Base-by-base conservation (phyloP, 176 grass and related monocot genomes). In the Oryza glumipatula region DNA sequence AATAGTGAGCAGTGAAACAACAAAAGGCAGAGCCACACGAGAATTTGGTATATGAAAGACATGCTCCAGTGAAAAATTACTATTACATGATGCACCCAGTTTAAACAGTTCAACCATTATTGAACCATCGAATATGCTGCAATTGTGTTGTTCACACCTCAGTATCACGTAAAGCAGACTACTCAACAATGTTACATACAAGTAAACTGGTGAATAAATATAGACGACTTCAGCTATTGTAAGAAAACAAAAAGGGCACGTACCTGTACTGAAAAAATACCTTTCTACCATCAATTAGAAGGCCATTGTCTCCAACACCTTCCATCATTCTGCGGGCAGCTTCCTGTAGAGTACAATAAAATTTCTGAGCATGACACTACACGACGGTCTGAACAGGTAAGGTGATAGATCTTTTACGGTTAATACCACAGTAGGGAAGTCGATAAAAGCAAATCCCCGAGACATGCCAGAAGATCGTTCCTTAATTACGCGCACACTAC, bases 381-480 rank as follows among this genome's bases (percentile, higher is more conserved):
- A 79, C 73, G 45, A 67, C 74, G 88, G 19, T 68, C 16, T 28
- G 65, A 65, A 47, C 49, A 11, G 71, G 75, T 49, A 43, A 78
- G 74, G 58, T 67, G 13, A 80, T 6, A 81, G 9, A 49, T 70
- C 47, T 77, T 51, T 65, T 68, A 86, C 1, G 60, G 71, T 83
- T 88, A 78, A 30, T 96, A 99, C 97, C 93, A 99, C 93, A 56
- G 90, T 94, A 72, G 90, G 90, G 24, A 99, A 96, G 82, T 99
- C 97, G 21, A 99, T 92, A 94, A 99, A 99, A 83, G 97, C 97
- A 96, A 96, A 99, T 72, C 97, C 94, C 15, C 94, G 84, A 21
- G 97, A 96, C 32, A 95, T 54, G 73, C 93, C 93, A 86, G 91
- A 94, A 87, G 84, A 90, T 63, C 97, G 79, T 81, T 99, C 97